These are phyloP conservation scores for Tulasnella calospora DNA, from an alignment of 768 basidiomycete species.

Conservation along the genomic window DNA sequence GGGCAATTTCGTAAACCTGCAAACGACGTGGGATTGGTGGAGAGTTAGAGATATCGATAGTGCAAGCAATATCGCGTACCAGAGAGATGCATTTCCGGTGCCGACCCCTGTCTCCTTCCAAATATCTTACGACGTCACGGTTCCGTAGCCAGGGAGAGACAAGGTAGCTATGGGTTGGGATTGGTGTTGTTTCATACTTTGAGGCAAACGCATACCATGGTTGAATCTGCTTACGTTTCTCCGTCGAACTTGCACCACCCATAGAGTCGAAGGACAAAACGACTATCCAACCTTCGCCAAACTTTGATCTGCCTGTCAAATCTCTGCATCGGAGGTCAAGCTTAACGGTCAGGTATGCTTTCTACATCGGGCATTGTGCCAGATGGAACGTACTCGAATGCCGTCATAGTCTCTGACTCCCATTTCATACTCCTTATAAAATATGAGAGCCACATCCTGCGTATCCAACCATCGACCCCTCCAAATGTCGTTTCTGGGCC, in stretches of 20 bases:
- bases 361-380: neutral
- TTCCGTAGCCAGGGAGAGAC: conserved; percentile 5
- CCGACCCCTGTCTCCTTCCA: neutral
- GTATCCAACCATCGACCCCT: conserved; percentile 17
- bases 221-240: neutral
- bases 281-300: conserved; percentile 10
- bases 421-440: neutral
- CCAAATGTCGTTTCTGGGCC: conserved; percentile 5
- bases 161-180: neutral
- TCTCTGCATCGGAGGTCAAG: neutral
- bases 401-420: neutral
- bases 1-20: conserved; percentile 10
- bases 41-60: neutral
- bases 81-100: neutral
- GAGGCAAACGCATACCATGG: neutral
- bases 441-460: conserved; percentile 5
- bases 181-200: neutral
- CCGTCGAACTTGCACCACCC: neutral
- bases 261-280: neutral
- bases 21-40: no score
- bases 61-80: neutral
- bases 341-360: neutral
- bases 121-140: conserved; percentile 5
- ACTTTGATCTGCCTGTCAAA: conserved; percentile 14
- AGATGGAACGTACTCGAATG: neutral